Conservation (phyloP, 192 early-diverging fungal genomes). For the Coemansia sp. region DNA sequence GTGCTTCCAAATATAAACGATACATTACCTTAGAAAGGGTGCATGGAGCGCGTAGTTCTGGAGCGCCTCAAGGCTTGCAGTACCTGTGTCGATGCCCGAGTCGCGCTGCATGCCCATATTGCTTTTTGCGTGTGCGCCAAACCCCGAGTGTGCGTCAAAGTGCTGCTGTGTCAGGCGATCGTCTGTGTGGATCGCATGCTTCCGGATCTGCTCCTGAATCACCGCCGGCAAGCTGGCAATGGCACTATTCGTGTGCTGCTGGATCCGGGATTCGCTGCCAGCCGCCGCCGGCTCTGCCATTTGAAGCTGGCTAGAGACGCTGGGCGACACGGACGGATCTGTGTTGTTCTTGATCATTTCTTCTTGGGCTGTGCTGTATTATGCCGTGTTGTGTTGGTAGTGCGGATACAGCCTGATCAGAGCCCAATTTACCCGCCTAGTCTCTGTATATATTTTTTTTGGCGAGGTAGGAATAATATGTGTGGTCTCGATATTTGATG, state of each 20-base stretch:
- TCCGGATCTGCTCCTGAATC: constrained; percentile 3
- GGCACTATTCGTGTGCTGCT: background rate
- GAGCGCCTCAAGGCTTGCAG: constrained; percentile 14
- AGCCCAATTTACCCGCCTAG: no score
- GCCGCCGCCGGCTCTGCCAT: background rate
- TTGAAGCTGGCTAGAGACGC: constrained; percentile 2
- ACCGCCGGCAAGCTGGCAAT: background rate
- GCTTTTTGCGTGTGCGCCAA: constrained; percentile 1
- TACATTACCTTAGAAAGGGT: constrained; percentile 30
- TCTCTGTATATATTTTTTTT: no score
- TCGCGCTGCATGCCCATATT: constrained; percentile 3
- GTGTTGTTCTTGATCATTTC: constrained; percentile 18
- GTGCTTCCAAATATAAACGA: constrained; percentile 7
- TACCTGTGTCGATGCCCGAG: background rate
- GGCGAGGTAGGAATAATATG: no score
- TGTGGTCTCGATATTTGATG: no score
- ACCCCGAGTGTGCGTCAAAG: background rate
- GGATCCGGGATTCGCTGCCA: background rate
- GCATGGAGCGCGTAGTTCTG: constrained; percentile 36
- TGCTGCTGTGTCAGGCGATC: constrained; percentile 1
- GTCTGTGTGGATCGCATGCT: constrained; percentile 3
- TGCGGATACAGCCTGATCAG: no score
- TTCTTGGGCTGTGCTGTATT: background rate
- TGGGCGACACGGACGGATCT: constrained; percentile 10
- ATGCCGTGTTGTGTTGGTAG: background rate